These are phyloP conservation scores for Cryptococcus sp. DNA, from an alignment of 1,284 basidiomycete genomes.

Conservation along the genomic window DNA sequence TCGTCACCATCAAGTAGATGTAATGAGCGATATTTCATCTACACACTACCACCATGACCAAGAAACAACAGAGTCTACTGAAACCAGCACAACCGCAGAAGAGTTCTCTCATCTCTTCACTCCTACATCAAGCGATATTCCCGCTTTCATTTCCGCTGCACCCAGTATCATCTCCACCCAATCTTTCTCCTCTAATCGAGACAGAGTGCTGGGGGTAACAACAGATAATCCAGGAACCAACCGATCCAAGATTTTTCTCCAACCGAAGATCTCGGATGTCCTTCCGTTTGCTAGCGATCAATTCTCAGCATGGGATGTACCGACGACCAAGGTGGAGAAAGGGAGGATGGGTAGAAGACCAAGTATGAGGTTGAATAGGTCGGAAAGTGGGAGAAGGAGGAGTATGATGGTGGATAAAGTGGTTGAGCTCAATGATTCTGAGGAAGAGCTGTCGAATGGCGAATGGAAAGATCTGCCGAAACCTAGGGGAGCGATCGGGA, in stretches of 20 bases:
- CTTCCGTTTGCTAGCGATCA: neutral
- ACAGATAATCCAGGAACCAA: neutral
- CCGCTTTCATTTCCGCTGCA: neutral
- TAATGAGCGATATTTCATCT: no score
- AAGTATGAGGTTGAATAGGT: neutral
- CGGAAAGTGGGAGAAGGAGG: neutral
- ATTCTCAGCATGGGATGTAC: conserved; percentile 2
- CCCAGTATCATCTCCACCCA: neutral
- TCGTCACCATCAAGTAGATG: no score
- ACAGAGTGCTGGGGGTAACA: conserved; percentile 1
- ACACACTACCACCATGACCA: neutral
- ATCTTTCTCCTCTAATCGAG: conserved; percentile 1
- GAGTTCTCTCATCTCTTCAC: neutral
- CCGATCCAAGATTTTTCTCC: neutral
- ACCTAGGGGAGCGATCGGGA: neutral
- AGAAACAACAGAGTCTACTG: neutral
- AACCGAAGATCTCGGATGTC: conserved; percentile 1
- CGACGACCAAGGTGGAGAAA: neutral
- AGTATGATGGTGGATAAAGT: neutral
- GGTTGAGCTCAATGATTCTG: neutral
- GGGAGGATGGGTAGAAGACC: neutral
- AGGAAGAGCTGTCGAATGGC: neutral
- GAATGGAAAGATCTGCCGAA: neutral
- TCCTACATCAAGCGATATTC: neutral
- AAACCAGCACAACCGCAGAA: neutral